These are phyloP conservation scores for Penicillium sp. DNA, from an alignment of 2,329 filamentous ascomycete species.

Conservation along the genomic window DNA sequence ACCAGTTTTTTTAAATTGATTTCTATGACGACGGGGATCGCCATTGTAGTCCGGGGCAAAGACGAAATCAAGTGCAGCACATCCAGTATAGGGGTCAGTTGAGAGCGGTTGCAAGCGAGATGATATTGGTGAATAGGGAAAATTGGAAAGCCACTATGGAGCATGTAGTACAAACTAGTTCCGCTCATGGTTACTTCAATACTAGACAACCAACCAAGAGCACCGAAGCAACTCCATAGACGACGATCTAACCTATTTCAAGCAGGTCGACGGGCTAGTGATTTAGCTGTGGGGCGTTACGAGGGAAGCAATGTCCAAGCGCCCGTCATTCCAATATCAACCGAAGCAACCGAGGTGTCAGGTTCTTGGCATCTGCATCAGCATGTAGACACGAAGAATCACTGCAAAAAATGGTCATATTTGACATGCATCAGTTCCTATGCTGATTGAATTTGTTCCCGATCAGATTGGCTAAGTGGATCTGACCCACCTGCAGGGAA, in stretches of 20 bases:
- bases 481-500: background rate
- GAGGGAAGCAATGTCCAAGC: background rate
- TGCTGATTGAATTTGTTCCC: background rate
- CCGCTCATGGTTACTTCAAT: background rate
- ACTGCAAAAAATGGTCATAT: background rate
- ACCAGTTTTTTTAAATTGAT: background rate
- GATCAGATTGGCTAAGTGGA: background rate
- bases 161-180: background rate
- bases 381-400: background rate
- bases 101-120: background rate
- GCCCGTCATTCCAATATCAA: background rate
- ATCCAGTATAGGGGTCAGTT: background rate
- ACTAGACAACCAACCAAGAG: background rate
- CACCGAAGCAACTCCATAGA: background rate
- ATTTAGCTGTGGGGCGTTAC: background rate
- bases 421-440: background rate
- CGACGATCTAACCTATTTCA: slow-evolving; percentile 4
- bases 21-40: background rate
- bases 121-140: background rate
- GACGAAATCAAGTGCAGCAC: background rate
- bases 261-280: slow-evolving; percentile 2
- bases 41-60: background rate
- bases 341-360: background rate
- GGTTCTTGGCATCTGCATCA: background rate
- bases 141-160: background rate